Percentiles rank a stretch among this genome's conserved stretches.
phyloP scores from a whole-genome alignment of 2,329 filamentous ascomycete genomes.

The Alternaria postmessia region DNA sequence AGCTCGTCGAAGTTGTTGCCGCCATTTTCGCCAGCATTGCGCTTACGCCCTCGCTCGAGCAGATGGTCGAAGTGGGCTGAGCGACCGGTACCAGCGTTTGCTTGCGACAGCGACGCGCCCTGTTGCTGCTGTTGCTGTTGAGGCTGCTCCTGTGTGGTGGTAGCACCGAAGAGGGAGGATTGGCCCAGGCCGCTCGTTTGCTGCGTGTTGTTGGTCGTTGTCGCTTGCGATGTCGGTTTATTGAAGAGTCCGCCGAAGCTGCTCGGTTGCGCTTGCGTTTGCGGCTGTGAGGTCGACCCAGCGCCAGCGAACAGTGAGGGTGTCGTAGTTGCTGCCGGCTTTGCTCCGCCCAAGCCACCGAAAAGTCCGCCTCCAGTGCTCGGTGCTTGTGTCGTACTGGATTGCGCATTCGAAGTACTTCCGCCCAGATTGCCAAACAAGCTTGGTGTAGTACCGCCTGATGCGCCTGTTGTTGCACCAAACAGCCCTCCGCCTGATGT shows the following conservation, averaged over 20 bases:
- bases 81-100: conserved; percentile 49
- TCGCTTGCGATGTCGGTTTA: conserved; percentile 40
- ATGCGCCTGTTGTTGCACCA: conserved; percentile 30
- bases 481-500: conserved; percentile 35
- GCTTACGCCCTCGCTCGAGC: conserved; percentile 70
- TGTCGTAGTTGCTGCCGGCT: conserved; percentile 42
- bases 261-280: conserved; percentile 35
- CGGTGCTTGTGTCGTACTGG: conserved; percentile 38
- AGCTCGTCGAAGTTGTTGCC: conserved; percentile 73
- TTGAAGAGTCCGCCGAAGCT: conserved; percentile 34
- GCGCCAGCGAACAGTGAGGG: conserved; percentile 37
- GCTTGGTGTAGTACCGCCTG: conserved; percentile 35
- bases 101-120: conserved; percentile 44
- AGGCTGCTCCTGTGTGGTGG: conserved; percentile 38
- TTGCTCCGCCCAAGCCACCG: conserved; percentile 45
- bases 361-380: conserved; percentile 45
- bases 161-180: conserved; percentile 36
- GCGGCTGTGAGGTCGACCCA: conserved; percentile 32
- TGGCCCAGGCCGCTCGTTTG: conserved; percentile 42
- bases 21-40: conserved; percentile 72
- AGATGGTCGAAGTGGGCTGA: conserved; percentile 71
- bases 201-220: conserved; percentile 31
- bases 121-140: conserved; percentile 37
- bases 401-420: conserved; percentile 33
- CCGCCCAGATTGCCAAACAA: conserved; percentile 43